These are phyloP conservation scores for Geotrichum cucujoidarum DNA, from an alignment of 1,139 yeast genomes.

Conservation along the genomic window DNA sequence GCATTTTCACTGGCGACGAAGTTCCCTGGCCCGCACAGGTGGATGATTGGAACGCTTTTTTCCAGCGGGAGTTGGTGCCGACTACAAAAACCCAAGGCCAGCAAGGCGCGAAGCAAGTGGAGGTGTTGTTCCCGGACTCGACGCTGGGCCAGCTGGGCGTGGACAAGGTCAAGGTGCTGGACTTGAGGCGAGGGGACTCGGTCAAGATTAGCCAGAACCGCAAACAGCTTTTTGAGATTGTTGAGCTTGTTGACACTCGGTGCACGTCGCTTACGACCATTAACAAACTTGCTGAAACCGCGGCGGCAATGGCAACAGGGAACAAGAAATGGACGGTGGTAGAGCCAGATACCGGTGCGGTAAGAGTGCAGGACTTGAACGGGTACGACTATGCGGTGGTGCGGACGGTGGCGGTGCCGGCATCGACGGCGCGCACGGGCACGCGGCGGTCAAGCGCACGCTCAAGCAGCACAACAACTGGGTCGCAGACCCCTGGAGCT, in stretches of 20 bases:
- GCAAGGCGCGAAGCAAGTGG: neutral
- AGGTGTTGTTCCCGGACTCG: neutral
- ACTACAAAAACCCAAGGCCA: neutral
- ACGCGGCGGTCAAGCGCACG: constrained; percentile 2
- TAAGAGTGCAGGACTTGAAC: constrained; percentile 5
- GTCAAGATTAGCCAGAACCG: constrained; percentile 9
- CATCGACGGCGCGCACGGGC: neutral
- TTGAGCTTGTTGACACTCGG: neutral
- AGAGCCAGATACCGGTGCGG: neutral
- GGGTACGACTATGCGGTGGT: constrained; percentile 15
- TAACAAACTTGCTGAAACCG: neutral
- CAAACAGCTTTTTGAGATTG: constrained; percentile 8
- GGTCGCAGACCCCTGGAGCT: neutral
- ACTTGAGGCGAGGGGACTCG: constrained; percentile 7
- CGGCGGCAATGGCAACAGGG: neutral
- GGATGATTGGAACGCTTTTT: too few species aligned
- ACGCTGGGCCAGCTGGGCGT: neutral
- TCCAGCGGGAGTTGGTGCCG: neutral
- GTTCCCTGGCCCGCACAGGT: neutral
- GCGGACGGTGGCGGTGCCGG: neutral
- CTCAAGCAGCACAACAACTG: neutral
- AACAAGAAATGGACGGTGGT: neutral
- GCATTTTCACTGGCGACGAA: constrained; percentile 1
- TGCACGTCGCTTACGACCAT: neutral
- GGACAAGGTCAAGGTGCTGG: constrained; percentile 4